Percentiles rank a stretch among this genome's conserved stretches.
These are phyloP conservation scores for Chenopodium berlandieri DNA, from an alignment of 148 eudicot genomes.

Conservation along the genomic window DNA sequence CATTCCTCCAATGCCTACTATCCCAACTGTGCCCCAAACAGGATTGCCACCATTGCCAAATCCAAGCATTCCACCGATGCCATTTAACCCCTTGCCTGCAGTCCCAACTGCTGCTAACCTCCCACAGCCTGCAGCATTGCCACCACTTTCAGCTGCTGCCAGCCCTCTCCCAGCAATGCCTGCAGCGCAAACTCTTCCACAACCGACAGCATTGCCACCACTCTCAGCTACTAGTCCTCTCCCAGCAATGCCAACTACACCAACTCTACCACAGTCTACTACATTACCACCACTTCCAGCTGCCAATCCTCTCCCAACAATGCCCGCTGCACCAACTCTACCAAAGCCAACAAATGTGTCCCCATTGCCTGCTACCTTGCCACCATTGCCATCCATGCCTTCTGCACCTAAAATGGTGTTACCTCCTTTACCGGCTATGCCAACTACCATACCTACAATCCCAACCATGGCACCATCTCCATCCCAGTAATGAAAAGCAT, in stretches of 20 bases:
- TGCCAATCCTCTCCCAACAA: not conserved
- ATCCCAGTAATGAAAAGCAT: not conserved
- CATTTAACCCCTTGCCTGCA: conserved; percentile 4
- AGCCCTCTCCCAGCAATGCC: not conserved
- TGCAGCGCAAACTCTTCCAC: not conserved
- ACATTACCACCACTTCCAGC: not conserved
- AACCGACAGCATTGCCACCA: not conserved
- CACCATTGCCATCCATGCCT: not conserved
- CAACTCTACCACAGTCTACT: not conserved
- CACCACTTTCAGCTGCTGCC: not conserved
- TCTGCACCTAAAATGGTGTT: not conserved
- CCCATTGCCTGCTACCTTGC: not conserved
- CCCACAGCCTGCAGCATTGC: not conserved
- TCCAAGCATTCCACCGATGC: not conserved
- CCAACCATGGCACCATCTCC: not conserved
- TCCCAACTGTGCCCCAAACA: not conserved
- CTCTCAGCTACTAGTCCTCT: not conserved
- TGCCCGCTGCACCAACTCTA: no score
- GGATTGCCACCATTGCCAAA: not conserved
- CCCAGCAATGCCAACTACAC: not conserved
- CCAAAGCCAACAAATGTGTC: no score
- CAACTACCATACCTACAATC: not conserved
- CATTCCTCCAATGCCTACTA: not conserved
- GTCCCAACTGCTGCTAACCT: not conserved
- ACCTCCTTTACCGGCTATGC: not conserved